Conservation (phyloP, 257 asterid genomes). For the Haberlea rhodopensis region DNA sequence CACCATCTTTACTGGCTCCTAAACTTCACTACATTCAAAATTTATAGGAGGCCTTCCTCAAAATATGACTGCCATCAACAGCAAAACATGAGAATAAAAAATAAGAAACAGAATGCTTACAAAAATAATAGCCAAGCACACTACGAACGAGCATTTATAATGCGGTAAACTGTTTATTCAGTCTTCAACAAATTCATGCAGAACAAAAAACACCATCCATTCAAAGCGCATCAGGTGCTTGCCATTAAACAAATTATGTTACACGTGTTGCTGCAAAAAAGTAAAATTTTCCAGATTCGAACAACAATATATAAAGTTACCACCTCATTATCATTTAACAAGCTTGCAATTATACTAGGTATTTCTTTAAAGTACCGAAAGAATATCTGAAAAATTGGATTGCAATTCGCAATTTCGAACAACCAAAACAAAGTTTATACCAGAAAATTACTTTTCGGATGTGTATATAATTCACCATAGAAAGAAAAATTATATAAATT, state of each 20-base stretch:
- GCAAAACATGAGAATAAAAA: background rate
- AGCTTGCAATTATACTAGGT: too few relatives aligned
- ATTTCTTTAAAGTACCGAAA: too few relatives aligned
- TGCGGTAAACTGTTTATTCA: background rate
- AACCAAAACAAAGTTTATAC: background rate
- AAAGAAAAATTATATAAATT: too few relatives aligned
- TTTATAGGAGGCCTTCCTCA: background rate
- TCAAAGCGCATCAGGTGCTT: background rate
- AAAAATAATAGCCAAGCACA: background rate
- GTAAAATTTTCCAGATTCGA: background rate
- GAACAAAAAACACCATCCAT: too few relatives aligned
- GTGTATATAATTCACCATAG: too few relatives aligned
- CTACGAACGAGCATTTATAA: background rate
- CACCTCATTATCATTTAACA: too few relatives aligned
- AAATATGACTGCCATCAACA: constrained; percentile 14
- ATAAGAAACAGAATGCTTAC: background rate
- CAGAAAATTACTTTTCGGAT: too few relatives aligned
- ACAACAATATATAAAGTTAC: too few relatives aligned
- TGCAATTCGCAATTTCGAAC: too few relatives aligned
- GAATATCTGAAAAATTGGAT: too few relatives aligned
- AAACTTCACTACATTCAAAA: constrained; percentile 9
- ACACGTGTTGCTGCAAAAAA: background rate
- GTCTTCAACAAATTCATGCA: background rate
- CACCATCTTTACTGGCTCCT: constrained; percentile 27
- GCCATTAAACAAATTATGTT: too few relatives aligned